Conservation (phyloP, 2,329 filamentous ascomycete species). For the Beauveria bassiana region DNA sequence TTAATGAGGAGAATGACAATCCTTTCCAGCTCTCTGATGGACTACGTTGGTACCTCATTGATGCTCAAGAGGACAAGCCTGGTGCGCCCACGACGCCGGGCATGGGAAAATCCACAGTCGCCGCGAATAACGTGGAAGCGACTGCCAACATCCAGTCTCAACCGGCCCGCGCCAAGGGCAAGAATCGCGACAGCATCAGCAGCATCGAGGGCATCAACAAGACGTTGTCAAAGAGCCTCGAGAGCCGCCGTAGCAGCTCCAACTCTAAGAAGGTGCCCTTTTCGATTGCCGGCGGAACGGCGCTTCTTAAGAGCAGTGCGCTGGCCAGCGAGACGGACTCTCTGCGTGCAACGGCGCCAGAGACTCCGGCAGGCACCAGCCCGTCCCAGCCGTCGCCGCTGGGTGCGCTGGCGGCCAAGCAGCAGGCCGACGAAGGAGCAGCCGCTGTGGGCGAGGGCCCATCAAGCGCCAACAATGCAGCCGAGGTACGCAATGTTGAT, state of each 20-base stretch:
- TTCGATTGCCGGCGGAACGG: constrained; percentile 33
- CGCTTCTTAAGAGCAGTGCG: constrained; percentile 40
- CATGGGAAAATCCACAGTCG: constrained; percentile 84
- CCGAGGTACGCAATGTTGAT: constrained; percentile 50
- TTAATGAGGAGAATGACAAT: constrained; percentile 77
- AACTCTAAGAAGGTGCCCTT: constrained; percentile 70
- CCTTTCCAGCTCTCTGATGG: constrained; percentile 95
- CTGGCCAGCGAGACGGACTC: constrained; percentile 53
- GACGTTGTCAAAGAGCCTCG: constrained; percentile 77
- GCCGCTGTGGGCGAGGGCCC: constrained; percentile 11
- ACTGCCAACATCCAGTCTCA: constrained; percentile 62
- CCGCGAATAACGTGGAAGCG: constrained; percentile 78
- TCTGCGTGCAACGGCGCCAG: constrained; percentile 40
- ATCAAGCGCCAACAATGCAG: constrained; percentile 18
- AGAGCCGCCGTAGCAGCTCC: constrained; percentile 83
- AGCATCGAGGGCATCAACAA: constrained; percentile 68
- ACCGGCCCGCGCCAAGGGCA: constrained; percentile 36
- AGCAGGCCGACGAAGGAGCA: constrained; percentile 14
- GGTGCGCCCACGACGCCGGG: constrained; percentile 88
- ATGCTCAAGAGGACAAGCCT: constrained; percentile 87
- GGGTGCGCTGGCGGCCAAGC: constrained; percentile 16
- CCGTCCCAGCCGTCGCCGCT: constrained; percentile 30
- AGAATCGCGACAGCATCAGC: constrained; percentile 37
- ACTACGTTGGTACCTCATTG: constrained; percentile 90
- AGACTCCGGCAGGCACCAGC: constrained; percentile 31